phyloP scores from a whole-genome alignment of 1,284 basidiomycete species.

The Sanghuangporus weigelae region DNA sequence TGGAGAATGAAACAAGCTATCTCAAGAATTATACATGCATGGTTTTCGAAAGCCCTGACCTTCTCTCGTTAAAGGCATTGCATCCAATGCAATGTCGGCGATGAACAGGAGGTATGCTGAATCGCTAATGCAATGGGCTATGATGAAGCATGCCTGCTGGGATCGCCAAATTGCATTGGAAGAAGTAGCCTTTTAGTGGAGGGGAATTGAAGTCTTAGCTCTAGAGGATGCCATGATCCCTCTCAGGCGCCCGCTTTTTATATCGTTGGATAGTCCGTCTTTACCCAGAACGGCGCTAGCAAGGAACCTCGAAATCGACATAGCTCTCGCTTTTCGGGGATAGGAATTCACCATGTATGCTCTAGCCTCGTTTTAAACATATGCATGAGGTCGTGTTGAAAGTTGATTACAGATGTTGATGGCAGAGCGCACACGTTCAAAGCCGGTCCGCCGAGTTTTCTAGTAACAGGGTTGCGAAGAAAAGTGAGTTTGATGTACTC shows the following conservation, averaged over 20 bases:
- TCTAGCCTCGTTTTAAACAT: neutral
- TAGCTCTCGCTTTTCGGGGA: too few species aligned
- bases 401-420: neutral
- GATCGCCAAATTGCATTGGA: conserved; percentile 5
- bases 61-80: conserved; percentile 1
- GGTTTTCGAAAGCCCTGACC: neutral
- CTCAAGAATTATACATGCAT: neutral
- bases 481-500: neutral
- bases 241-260: neutral
- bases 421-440: neutral
- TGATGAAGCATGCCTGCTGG: neutral
- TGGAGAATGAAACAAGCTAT: too few species aligned
- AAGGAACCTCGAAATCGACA: too few species aligned
- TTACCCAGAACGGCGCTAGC: neutral
- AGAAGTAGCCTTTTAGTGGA: neutral
- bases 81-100: conserved; percentile 18
- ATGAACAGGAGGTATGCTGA: conserved; percentile 9
- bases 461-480: neutral
- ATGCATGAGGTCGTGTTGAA: neutral
- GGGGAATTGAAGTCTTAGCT: neutral
- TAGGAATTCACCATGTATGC: too few species aligned
- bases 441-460: neutral
- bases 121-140: neutral
- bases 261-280: neutral
- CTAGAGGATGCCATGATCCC: neutral